Conservation (phyloP, 2,329 filamentous ascomycete genomes). For the Xylariomycetidae sp. region DNA sequence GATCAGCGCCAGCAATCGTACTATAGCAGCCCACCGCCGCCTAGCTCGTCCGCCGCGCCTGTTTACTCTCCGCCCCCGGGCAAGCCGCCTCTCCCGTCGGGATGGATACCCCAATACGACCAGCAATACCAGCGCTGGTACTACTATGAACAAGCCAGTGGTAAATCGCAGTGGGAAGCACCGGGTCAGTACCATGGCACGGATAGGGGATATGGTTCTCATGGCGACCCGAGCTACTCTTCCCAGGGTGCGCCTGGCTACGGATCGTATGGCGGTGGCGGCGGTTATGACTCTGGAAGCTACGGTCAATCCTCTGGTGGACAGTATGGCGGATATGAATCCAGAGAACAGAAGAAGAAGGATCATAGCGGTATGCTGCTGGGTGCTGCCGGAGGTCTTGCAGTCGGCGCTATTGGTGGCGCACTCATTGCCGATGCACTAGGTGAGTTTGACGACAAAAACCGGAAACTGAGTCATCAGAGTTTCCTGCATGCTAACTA, state of each 20-base stretch:
- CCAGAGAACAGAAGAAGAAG: conserved; percentile 35
- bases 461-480: too few relatives aligned
- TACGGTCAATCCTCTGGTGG: conserved; percentile 6
- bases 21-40: conserved; percentile 11
- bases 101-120: conserved; percentile 62
- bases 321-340: conserved; percentile 14
- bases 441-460: too few relatives aligned
- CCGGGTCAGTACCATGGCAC: conserved; percentile 35
- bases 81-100: conserved; percentile 50
- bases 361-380: conserved; percentile 48
- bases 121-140: conserved; percentile 57
- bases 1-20: conserved; percentile 10
- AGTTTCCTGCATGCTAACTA: too few relatives aligned
- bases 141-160: conserved; percentile 58
- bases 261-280: conserved; percentile 11
- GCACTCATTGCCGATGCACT: conserved; percentile 52
- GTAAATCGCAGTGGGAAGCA: conserved; percentile 60
- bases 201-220: conserved; percentile 10
- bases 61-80: conserved; percentile 30
- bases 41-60: conserved; percentile 15
- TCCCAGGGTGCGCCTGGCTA: conserved; percentile 9
- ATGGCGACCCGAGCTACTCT: conserved; percentile 16
- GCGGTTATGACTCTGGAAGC: conserved; percentile 7
- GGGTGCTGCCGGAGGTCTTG: conserved; percentile 54
- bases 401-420: conserved; percentile 51